A percentile compares a stretch with the other conserved stretches of the same genome.
phyloP scores from a whole-genome alignment of 2,329 filamentous ascomycete species.

The Penicillium sp. region DNA sequence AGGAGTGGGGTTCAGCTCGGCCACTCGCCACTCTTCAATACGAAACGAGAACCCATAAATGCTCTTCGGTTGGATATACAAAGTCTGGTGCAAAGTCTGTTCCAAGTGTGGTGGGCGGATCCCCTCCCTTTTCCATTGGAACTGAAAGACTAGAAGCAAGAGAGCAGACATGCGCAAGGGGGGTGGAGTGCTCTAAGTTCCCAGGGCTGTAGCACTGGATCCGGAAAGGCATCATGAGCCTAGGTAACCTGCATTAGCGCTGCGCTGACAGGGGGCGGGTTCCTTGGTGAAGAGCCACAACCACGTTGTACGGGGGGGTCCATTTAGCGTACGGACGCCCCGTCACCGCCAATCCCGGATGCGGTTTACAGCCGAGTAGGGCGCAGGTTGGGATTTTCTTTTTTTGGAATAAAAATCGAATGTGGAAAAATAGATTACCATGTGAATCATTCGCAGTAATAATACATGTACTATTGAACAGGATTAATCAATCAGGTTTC shows the following conservation, averaged over 20 bases:
- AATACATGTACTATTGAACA: conserved; percentile 18
- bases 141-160: not conserved
- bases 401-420: not conserved
- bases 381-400: not conserved
- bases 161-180: not conserved
- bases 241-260: conserved; percentile 44
- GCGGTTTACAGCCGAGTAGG: conserved; percentile 1
- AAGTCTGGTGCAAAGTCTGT: conserved; percentile 1
- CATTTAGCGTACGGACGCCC: conserved; percentile 6
- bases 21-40: conserved; percentile 19
- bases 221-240: conserved; percentile 28
- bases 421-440: not conserved
- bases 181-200: conserved; percentile 33
- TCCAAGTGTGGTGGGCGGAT: conserved; percentile 20
- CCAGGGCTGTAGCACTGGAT: conserved; percentile 41
- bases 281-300: conserved; percentile 27
- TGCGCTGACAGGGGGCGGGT: conserved; percentile 29
- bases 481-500: conserved; percentile 14
- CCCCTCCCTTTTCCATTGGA: not conserved
- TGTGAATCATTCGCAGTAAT: not conserved
- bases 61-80: not conserved
- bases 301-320: conserved; percentile 24
- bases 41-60: conserved; percentile 16
- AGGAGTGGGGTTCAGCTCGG: conserved; percentile 22
- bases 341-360: conserved; percentile 18